Conservation (phyloP, 306 rosid genomes). For the Medicago lupulina region DNA sequence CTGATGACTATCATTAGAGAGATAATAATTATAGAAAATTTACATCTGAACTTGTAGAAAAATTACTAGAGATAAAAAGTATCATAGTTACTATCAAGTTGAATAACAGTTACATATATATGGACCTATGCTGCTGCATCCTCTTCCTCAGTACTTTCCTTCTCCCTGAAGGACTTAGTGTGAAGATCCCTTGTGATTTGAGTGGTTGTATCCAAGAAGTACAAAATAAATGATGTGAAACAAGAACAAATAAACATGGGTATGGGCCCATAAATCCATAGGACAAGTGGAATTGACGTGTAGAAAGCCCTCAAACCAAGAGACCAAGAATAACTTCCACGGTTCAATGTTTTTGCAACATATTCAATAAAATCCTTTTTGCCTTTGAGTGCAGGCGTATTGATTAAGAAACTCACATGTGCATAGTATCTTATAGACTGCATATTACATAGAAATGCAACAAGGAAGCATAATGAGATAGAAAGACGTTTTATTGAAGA, state of each 20-base stretch:
- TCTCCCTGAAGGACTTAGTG: constrained; percentile 55
- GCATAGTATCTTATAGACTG: constrained; percentile 94
- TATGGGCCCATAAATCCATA: constrained; percentile 92
- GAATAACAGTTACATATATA: constrained; percentile 31
- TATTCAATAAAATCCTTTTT: constrained; percentile 59
- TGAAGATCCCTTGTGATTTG: constrained; percentile 77
- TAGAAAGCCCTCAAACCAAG: constrained; percentile 88
- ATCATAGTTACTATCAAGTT: constrained; percentile 21
- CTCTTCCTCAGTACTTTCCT: constrained; percentile 32
- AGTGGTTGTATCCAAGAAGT: constrained; percentile 87
- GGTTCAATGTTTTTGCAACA: constrained; percentile 71
- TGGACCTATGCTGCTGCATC: constrained; percentile 51
- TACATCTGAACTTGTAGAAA: constrained; percentile 14
- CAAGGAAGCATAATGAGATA: constrained; percentile 77
- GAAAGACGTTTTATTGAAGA: constrained; percentile 74
- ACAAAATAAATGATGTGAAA: constrained; percentile 65
- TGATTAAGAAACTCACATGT: constrained; percentile 88
- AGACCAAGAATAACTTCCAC: constrained; percentile 88
- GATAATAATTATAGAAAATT: constrained; percentile 15
- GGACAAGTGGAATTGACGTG: constrained; percentile 82
- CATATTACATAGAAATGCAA: constrained; percentile 88
- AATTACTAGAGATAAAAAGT: neutral
- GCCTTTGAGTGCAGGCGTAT: constrained; percentile 69
- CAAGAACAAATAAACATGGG: constrained; percentile 81
- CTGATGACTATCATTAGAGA: neutral